Evolutionary conservation across 2,329 filamentous ascomycete genomes (phyloP), one percentile per base, ranked within the genome.

Genomic region (Blumeriella jaapii): DNA sequence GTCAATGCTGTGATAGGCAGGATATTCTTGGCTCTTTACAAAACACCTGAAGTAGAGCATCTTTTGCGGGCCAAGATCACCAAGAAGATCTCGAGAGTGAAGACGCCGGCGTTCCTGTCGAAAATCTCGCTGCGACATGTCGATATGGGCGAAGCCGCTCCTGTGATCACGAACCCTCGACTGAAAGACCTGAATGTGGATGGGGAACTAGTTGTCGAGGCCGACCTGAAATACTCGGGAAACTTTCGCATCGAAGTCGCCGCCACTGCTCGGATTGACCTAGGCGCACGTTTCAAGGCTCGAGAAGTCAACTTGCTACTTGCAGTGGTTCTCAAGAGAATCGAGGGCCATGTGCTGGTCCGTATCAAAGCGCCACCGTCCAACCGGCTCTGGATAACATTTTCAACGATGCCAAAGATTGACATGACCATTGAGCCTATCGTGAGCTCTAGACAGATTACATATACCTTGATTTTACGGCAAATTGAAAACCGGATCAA

Each of bases 401-500:
- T 98, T 54, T 83, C 93, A 55, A 76, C 76, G n/a, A 83, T 86
- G 68, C 91, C 91, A 12, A 87, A 89, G 54, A 81, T 98, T 63
- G 86, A 93, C 42, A 78, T 95, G 68, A 75, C 75, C n/a, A 84
- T 96, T 27, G 86, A 96, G 56, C 91, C 91, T 3, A 87, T 98
- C 48, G 86, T 98, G 32, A 94, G 87, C 61, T 82, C 86, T 10
- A 76, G 89, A 39, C 89, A 96, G 56, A 94, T 98, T 46, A 96
- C 91, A 0, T 96, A 94, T 58, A 83, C 80, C 2, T 72, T 94
- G 40, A 91, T 98, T 36, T 68, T 96, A 9, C 76, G 86, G 31
- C 84, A 93, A 42, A 96, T 98, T 40, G 91, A 98, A 59, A 93
- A 82, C 53, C 73, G 86, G 31, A 95, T 98, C 55, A 82, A 93